These are phyloP conservation scores for Penicillium coffeae DNA, from an alignment of 495 filamentous ascomycete genomes.

Conservation along the genomic window DNA sequence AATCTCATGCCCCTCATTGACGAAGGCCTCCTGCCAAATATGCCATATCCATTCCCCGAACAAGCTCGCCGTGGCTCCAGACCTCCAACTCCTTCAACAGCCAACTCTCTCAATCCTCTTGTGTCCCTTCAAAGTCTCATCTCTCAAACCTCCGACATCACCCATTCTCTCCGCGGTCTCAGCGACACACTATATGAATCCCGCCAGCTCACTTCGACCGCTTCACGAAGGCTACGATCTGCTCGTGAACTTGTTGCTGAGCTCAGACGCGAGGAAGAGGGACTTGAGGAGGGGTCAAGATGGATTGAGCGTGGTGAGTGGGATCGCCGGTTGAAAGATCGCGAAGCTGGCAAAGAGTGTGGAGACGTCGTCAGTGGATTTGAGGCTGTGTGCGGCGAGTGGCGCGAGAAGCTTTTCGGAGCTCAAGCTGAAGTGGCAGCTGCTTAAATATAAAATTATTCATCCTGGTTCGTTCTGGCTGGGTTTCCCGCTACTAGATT, in stretches of 20 bases:
- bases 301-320: constrained; percentile 81
- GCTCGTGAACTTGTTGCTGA: constrained; percentile 80
- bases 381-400: constrained; percentile 73
- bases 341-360: constrained; percentile 77
- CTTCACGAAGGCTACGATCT: constrained; percentile 67
- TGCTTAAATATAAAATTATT: constrained; percentile 19
- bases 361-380: constrained; percentile 87
- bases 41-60: constrained; percentile 49
- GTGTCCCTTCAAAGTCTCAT: constrained; percentile 50
- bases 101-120: constrained; percentile 42
- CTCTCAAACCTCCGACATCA: constrained; percentile 67
- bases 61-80: constrained; percentile 47
- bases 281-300: constrained; percentile 70
- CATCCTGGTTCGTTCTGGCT: neutral
- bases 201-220: constrained; percentile 77
- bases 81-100: constrained; percentile 33
- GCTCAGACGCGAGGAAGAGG: constrained; percentile 75
- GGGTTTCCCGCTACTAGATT: constrained; percentile 9
- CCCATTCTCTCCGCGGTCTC: constrained; percentile 74
- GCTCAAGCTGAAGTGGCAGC: constrained; percentile 34
- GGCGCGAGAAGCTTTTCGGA: constrained; percentile 54
- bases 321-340: constrained; percentile 65
- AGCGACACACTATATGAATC: constrained; percentile 93
- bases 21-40: constrained; percentile 47
- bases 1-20: constrained; percentile 62